Base-by-base conservation (phyloP, 176 grass and related monocot genomes). In the Phragmites australis region DNA sequence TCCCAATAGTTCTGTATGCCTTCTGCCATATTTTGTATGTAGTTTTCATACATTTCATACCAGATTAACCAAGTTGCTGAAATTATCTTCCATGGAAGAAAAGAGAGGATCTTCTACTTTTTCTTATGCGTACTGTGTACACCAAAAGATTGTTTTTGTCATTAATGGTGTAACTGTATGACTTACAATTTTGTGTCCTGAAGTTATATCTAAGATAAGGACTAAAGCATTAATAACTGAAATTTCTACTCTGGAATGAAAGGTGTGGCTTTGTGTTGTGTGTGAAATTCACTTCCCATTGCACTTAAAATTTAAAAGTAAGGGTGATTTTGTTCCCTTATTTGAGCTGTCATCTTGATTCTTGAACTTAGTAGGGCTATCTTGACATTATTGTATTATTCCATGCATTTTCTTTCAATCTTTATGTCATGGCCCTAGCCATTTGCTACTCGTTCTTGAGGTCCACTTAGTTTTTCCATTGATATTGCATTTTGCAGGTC, bases 401-500 rank as follows among this genome's bases (percentile, higher is more conserved):
- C 13, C 46, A 34, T 61, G 37, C 8, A n/a, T 9, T 72, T 48
- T 40, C 54, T 75, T 80, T 59, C 60, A 12, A 76, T 68, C 37
- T 45, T 4, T 46, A 70, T 16, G 27, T 60, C n/a, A 45, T 53
- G 75, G 39, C 25, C 48, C 19, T 70, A 62, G 34, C 71, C 17
- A 64, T 66, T 48, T 64, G 40, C 8, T 53, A 70, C n/a, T 79
- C 34, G 6, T 30, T 76, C 34, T 72, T 84, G 6, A 50, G n/a
- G 29, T 75, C 40, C 22, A 81, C 11, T 31, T 53, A 32, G 51
- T 77, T 74, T 71, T 64, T 79, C 26, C 4, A 39, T 49, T 83
- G 52, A 71, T 79, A 21, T 78, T 53, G 15, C 92, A 32, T 73
- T 63, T 77, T 88, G 39, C 82, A 99, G 97, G 97, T 99, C 79